Base-by-base conservation (phyloP, 2,329 filamentous ascomycete species). In the Fonsecaea erecta region DNA sequence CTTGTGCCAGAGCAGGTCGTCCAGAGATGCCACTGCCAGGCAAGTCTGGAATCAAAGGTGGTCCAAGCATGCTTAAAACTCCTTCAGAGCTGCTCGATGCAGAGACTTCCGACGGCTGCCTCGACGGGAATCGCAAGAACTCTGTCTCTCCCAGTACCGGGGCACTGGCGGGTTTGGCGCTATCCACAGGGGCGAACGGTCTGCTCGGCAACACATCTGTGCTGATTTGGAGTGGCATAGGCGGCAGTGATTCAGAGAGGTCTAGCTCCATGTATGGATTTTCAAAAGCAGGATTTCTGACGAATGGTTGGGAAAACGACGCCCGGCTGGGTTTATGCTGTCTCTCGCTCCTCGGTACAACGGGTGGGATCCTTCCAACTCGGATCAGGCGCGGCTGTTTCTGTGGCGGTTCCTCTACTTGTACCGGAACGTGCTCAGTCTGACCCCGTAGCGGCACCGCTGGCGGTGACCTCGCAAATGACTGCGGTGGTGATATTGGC, bases 271-370 rank as follows among this genome's bases (percentile, higher is more conserved):
- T 68, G 51, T 69, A 70, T 52, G 71, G 65, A 28, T 68, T 75
- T 9, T 74, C 68, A 40, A 78, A 56, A 5, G 81, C 80, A 54
- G 83, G 80, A 3, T 78, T 77, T 16, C 81, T 78, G 3, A 74
- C 78, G 74, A 97, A 96, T 0, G 93, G 92, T 8, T 92, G 84
- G 2, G 93, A 97, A 75, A 97, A 97, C 34, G 92, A 96, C 74
- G 88, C 89, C 1, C 90, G 86, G 0, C 91, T 89, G 1, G 86
- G 85, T 54, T 86, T 86, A 67, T 90, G 85, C 37, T 87, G 82
- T 60, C 88, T 85, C 53, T 84, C 83, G 54, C 82, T 79, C 57
- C 85, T 87, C 52, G 87, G 91, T 32, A 94, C 83, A 3, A 97
- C 92, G 72, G 88, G 88, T 8, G 93, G 93, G 58, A 97, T 97